Conservation (phyloP, 2,329 filamentous ascomycete genomes). For the Cryphonectria nitschkei region DNA sequence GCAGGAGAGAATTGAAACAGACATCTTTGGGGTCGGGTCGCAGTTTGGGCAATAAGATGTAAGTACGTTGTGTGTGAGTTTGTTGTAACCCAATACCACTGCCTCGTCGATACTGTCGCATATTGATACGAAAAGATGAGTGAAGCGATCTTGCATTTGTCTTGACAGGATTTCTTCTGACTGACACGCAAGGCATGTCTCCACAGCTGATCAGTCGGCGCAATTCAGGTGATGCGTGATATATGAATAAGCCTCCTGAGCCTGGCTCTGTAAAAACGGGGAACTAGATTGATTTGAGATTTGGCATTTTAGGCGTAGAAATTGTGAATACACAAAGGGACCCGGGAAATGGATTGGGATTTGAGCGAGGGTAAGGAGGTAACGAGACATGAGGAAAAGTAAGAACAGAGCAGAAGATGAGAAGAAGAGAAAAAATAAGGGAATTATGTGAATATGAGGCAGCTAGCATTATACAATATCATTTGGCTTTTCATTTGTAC, state of each 20-base stretch:
- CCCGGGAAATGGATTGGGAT: background rate
- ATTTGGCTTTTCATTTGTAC: background rate
- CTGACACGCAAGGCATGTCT: background rate
- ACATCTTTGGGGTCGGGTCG: background rate
- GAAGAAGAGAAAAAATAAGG: background rate
- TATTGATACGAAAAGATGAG: background rate
- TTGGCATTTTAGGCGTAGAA: background rate
- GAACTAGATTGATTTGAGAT: background rate
- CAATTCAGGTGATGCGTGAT: background rate
- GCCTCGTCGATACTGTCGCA: background rate
- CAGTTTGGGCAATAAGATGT: background rate
- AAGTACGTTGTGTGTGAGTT: background rate
- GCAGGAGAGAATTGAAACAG: background rate
- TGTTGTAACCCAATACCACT: background rate
- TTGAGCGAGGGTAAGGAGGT: too few species aligned
- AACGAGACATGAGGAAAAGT: background rate
- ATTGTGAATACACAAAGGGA: background rate
- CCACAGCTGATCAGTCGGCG: background rate
- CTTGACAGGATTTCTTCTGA: background rate
- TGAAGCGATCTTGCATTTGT: background rate
- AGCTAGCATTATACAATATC: constrained; percentile 24
- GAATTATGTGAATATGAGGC: background rate
- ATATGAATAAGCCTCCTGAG: background rate
- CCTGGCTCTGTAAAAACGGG: background rate
- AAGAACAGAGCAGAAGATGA: background rate